Evolutionary conservation across 2,329 filamentous ascomycete genomes (phyloP).

Genomic region (Cryphonectria naterciae): DNA sequence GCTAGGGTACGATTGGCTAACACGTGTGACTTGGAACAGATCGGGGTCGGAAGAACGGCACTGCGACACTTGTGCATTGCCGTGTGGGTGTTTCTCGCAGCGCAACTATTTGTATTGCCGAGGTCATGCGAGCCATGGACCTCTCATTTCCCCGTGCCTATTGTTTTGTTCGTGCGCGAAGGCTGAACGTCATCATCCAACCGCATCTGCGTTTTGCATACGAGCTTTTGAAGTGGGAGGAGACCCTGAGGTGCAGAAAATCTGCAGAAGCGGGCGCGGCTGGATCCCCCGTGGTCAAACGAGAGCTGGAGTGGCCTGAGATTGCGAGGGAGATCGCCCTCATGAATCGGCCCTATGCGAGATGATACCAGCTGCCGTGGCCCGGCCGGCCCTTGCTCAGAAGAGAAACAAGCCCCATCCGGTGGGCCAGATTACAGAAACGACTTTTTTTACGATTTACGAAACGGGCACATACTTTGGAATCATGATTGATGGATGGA

Average conservation of each 20-base stretch:
- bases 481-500: neutral
- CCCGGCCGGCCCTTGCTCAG: neutral
- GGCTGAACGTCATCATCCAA: conserved; percentile 97
- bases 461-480: conserved; percentile 6
- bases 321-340: conserved; percentile 88
- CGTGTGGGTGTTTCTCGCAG: conserved; percentile 94
- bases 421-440: conserved; percentile 1
- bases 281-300: conserved; percentile 49
- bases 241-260: conserved; percentile 63
- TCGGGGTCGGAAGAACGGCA: conserved; percentile 74
- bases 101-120: conserved; percentile 98
- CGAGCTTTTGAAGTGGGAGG: conserved; percentile 95
- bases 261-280: conserved; percentile 48
- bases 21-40: conserved; percentile 53
- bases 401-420: neutral
- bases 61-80: conserved; percentile 92
- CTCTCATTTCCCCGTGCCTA: conserved; percentile 91
- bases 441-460: conserved; percentile 25
- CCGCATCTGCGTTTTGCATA: conserved; percentile 94
- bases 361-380: conserved; percentile 46
- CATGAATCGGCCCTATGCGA: conserved; percentile 93
- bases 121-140: conserved; percentile 83
- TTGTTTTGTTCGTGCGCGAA: conserved; percentile 89
- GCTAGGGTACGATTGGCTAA: conserved; percentile 13
- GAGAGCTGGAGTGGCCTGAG: conserved; percentile 90